Conservation (phyloP, 441 rosid species). For the Brassica hybrid region DNA sequence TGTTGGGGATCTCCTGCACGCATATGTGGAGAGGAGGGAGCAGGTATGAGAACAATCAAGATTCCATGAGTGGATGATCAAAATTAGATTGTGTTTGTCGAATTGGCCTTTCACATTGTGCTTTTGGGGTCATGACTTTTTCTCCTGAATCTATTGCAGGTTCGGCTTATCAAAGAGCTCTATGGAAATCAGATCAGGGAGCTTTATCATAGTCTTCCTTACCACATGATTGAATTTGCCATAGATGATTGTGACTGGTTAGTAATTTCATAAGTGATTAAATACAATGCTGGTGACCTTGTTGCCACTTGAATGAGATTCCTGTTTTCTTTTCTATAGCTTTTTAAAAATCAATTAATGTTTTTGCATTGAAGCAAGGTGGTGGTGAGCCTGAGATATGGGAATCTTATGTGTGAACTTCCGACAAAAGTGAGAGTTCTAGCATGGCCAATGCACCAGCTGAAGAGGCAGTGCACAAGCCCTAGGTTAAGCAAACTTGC, state of each 20-base stretch:
- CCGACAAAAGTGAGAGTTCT: conserved; percentile 80
- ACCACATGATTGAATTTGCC: conserved; percentile 85
- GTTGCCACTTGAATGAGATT: no score
- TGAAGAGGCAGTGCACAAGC: conserved; percentile 53
- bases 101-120: conserved; percentile 1
- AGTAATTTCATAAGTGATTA: conserved; percentile 41
- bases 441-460: conserved; percentile 74
- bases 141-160: conserved; percentile 53
- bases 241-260: conserved; percentile 85
- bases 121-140: conserved; percentile 6
- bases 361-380: conserved; percentile 71
- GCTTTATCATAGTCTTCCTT: conserved; percentile 90
- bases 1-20: conserved; percentile 88
- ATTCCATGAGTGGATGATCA: conserved; percentile 25
- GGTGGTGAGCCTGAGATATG: conserved; percentile 77
- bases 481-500: conserved; percentile 44
- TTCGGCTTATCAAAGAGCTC: conserved; percentile 86
- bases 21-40: conserved; percentile 92
- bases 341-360: not conserved
- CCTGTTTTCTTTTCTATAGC: no score
- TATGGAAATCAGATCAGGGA: conserved; percentile 94
- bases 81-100: conserved; percentile 32
- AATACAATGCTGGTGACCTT: not conserved
- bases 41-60: conserved; percentile 63
- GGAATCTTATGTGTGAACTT: conserved; percentile 76